phyloP scores from a whole-genome alignment of 2,329 filamentous ascomycete genomes.

The Colletotrichum tropicale region DNA sequence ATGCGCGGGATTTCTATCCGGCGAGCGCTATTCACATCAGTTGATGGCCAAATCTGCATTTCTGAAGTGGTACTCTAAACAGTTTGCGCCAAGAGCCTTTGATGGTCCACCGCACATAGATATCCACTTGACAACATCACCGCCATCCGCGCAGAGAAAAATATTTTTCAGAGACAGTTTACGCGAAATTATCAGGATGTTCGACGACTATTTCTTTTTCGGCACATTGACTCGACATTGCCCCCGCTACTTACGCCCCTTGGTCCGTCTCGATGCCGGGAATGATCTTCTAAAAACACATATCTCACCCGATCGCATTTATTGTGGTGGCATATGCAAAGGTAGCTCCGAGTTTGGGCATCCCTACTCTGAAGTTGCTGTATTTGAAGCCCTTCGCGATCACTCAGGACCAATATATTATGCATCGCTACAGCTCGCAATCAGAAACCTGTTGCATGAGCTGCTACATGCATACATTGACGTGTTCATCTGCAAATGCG shows the following conservation, averaged over 20 bases:
- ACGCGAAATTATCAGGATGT: not conserved
- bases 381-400: not conserved
- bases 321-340: not conserved
- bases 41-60: not conserved
- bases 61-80: not conserved
- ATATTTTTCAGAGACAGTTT: not conserved
- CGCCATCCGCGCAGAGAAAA: not conserved
- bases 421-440: not conserved
- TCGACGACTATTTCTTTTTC: not conserved
- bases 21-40: not conserved
- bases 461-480: not conserved
- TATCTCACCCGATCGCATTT: not conserved
- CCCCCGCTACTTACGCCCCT: not conserved
- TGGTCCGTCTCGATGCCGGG: not conserved
- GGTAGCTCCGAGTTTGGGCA: not conserved
- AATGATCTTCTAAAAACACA: not conserved
- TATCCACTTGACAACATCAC: not conserved
- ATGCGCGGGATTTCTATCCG: not conserved
- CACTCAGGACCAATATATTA: not conserved
- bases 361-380: not conserved
- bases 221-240: not conserved
- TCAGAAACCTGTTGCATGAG: not conserved
- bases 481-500: not conserved
- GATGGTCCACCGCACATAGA: not conserved
- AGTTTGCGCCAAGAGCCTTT: not conserved